A percentile compares a stretch with the other conserved stretches of the same genome.
phyloP scores from a whole-genome alignment of 371 early-diverging fungal species.

The Apophysomyces variabilis region DNA sequence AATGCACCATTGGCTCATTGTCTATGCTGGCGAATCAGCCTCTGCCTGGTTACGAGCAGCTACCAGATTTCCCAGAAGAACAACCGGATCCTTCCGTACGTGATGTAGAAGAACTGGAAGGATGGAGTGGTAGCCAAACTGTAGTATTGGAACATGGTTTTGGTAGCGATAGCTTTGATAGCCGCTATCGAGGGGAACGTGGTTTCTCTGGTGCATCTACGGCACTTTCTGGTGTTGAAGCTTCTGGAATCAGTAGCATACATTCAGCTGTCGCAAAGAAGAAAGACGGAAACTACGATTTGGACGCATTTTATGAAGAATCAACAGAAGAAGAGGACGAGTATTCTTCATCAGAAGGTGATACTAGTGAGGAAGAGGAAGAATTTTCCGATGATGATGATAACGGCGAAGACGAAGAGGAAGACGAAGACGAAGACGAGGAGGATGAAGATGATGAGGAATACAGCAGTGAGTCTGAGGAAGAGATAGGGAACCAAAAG shows the following conservation, averaged over 20 bases:
- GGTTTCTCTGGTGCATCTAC: slow-evolving; percentile 33
- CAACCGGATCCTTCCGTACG: slow-evolving; percentile 74
- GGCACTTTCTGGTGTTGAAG: slow-evolving; percentile 52
- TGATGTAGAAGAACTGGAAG: slow-evolving; percentile 52
- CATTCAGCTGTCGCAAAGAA: slow-evolving; percentile 38
- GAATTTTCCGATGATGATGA: slow-evolving; percentile 24
- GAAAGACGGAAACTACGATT: slow-evolving; percentile 57
- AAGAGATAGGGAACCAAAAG: slow-evolving; percentile 21
- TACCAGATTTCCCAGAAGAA: slow-evolving; percentile 83
- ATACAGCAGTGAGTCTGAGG: slow-evolving; percentile 24
- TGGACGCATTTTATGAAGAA: slow-evolving; percentile 66
- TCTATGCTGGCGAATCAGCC: slow-evolving; percentile 78
- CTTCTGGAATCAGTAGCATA: slow-evolving; percentile 36
- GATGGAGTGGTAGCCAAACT: slow-evolving; percentile 50
- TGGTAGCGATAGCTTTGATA: slow-evolving; percentile 55
- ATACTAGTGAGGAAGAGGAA: slow-evolving; percentile 28
- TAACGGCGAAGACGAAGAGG: slow-evolving; percentile 14
- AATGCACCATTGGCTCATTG: slow-evolving; percentile 81
- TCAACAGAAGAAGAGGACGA: slow-evolving; percentile 39
- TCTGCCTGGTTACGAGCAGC: slow-evolving; percentile 76
- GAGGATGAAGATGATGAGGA: slow-evolving; percentile 38
- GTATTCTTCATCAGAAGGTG: slow-evolving; percentile 23
- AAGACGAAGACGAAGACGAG: slow-evolving; percentile 25
- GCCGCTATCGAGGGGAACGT: slow-evolving; percentile 37
- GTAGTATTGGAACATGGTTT: slow-evolving; percentile 55